A percentile compares a stretch with the other conserved stretches of the same genome.
Evolutionary conservation across 345 rosid species (phyloP).

Genomic region (Lumnitzera littorea): DNA sequence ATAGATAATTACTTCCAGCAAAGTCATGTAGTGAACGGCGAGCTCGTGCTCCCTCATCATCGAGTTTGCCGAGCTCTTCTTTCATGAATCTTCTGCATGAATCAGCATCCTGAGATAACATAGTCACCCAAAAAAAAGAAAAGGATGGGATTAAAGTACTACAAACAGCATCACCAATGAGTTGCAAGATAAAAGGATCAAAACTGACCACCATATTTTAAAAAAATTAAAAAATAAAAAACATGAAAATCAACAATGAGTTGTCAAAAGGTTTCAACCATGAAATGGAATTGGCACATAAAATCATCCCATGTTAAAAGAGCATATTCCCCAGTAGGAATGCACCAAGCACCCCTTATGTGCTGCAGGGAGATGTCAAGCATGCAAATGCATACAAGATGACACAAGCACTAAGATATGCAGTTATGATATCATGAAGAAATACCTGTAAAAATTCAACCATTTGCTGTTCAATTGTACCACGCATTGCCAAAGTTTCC

Average conservation of each 20-base stretch:
- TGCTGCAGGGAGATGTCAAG: background rate
- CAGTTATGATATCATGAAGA: background rate
- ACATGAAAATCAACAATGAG: no score
- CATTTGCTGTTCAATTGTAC: slow-evolving; percentile 94
- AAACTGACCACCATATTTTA: background rate
- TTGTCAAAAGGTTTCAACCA: no score
- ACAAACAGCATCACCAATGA: no score
- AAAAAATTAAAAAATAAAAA: no score
- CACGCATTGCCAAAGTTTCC: slow-evolving; percentile 84
- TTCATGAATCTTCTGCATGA: slow-evolving; percentile 42
- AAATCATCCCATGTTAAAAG: no score
- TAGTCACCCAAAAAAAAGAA: background rate
- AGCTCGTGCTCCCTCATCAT: slow-evolving; percentile 33
- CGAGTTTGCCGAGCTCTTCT: slow-evolving; percentile 36
- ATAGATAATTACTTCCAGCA: slow-evolving; percentile 76
- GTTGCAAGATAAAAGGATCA: background rate
- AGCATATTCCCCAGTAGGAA: no score
- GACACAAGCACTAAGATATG: background rate
- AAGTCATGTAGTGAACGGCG: slow-evolving; percentile 76
- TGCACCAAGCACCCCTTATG: no score
- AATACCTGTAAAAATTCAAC: slow-evolving; percentile 68
- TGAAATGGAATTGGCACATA: no score
- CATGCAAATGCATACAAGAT: background rate
- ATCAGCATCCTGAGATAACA: slow-evolving; percentile 50
- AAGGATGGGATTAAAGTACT: background rate